Evolutionary conservation across 441 rosid genomes (phyloP).

Genomic region (Adansonia gregorii): DNA sequence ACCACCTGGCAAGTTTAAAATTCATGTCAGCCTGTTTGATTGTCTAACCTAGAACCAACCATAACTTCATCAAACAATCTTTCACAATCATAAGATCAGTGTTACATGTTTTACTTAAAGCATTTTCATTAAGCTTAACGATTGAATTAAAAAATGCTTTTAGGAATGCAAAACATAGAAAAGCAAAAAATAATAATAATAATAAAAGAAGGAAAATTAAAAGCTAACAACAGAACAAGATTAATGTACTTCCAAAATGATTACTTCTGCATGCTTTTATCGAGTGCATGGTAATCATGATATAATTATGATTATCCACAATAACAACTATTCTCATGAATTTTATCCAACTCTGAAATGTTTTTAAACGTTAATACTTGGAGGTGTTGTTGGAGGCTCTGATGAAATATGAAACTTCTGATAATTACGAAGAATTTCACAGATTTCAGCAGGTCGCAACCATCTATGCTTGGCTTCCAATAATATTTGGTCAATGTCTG

Average conservation of each 20-base stretch:
- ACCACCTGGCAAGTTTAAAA: slow-evolving; percentile 65
- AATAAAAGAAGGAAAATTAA: background rate
- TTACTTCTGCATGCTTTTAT: background rate
- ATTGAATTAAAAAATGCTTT: background rate
- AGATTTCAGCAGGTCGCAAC: slow-evolving; percentile 95
- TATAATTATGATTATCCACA: background rate
- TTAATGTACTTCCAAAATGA: background rate
- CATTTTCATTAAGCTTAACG: slow-evolving; percentile 1
- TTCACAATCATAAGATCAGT: background rate
- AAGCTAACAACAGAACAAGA: background rate
- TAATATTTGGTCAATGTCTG: slow-evolving; percentile 76
- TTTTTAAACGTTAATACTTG: slow-evolving; percentile 54
- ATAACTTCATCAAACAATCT: background rate
- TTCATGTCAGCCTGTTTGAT: slow-evolving; percentile 1
- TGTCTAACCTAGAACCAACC: background rate
- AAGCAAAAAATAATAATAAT: background rate
- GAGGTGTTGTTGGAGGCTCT: slow-evolving; percentile 78
- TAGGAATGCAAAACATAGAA: background rate
- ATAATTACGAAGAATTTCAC: slow-evolving; percentile 87
- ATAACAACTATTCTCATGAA: background rate
- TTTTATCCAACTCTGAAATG: background rate
- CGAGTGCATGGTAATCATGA: background rate
- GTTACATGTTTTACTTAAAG: slow-evolving; percentile 15
- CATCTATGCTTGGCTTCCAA: slow-evolving; percentile 90
- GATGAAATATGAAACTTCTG: slow-evolving; percentile 73